Base-by-base conservation (phyloP, 106 monocot species). In the Apostasia ramifera region DNA sequence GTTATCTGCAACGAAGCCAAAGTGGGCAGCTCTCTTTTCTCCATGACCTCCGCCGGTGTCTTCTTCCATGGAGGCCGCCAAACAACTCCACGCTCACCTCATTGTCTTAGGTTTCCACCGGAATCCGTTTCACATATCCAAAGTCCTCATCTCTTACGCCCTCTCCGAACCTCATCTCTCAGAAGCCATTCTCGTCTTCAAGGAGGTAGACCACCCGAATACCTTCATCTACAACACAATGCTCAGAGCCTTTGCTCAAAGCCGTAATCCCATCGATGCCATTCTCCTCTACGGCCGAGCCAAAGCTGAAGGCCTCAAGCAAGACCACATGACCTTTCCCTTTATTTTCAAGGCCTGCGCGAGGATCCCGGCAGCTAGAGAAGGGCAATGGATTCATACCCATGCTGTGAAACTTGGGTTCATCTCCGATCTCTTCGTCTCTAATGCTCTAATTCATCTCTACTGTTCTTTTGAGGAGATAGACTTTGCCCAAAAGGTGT, bases 321-420 rank as follows among this genome's bases (percentile, higher is more conserved):
- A 66, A 41, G 77, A 82, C 51, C 56, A 60, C 66, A 48, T 74
- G 13, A 83, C 83, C 57, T 87, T 87, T 47, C 80, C 86, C 1
- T 78, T 78, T 14, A 63, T 75, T 6, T 61, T 85, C 5, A 81
- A 72, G 59, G 85, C 85, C 0, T 85, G 85, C 40, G 61, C 81
- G 8, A 53, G 57, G 11, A 70, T 81, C 50, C 14, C 11, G 6
- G 61, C 67, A 4, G 41, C 59, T 5, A 39, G 41, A 68, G 68
- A 75, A 3, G 81, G 85, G 1, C 52, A 70, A 15, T 63, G 47
- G 50, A 44, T 81, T 3, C 85, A 85, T 49, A 52, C 50, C 14
- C 71, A 75, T 77, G 66, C 67, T 44, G 53, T 68, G 44, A 81
- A 78, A 53, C 67, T 76, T 62, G 81, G 85, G 0, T 65, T 71